Conservation (phyloP, 1,139 yeast species). For the Yamadazyma diddensiae region DNA sequence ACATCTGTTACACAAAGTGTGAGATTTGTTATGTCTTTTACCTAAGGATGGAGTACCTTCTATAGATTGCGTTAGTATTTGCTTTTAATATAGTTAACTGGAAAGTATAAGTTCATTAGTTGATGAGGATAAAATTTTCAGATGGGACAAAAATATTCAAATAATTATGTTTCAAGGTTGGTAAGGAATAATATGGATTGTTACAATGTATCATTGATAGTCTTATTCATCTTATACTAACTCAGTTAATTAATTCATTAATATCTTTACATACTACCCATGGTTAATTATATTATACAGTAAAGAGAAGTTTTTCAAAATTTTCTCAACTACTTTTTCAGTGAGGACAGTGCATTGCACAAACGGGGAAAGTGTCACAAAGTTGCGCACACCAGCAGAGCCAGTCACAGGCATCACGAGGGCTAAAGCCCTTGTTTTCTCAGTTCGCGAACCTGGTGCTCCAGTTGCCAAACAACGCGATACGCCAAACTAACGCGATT, state of each 20-base stretch:
- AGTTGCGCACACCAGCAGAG: constrained; percentile 5
- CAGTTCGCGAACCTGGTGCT: too few species aligned
- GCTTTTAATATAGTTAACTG: background rate
- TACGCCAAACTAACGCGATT: background rate
- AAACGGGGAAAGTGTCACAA: constrained; percentile 6
- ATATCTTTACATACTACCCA: constrained; percentile 60
- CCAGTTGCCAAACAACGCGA: too few species aligned
- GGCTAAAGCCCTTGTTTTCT: constrained; percentile 5
- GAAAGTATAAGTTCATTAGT: background rate
- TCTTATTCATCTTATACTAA: too few species aligned
- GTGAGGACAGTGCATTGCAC: constrained; percentile 8
- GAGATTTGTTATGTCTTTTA: constrained; percentile 99
- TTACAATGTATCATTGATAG: background rate
- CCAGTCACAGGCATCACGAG: constrained; percentile 1
- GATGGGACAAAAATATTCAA: too few species aligned
- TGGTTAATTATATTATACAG: constrained; percentile 35
- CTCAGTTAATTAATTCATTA: background rate
- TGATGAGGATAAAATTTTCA: too few species aligned
- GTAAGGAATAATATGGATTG: too few species aligned
- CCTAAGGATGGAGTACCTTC: constrained; percentile 99
- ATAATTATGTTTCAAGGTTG: too few species aligned
- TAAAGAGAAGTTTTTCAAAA: constrained; percentile 11
- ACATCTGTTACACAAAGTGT: constrained; percentile 99
- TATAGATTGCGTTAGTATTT: constrained; percentile 28
- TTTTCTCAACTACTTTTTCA: constrained; percentile 9